Evolutionary conservation across 2,329 filamentous ascomycete species (phyloP).

Genomic region (Saccharata proteae): DNA sequence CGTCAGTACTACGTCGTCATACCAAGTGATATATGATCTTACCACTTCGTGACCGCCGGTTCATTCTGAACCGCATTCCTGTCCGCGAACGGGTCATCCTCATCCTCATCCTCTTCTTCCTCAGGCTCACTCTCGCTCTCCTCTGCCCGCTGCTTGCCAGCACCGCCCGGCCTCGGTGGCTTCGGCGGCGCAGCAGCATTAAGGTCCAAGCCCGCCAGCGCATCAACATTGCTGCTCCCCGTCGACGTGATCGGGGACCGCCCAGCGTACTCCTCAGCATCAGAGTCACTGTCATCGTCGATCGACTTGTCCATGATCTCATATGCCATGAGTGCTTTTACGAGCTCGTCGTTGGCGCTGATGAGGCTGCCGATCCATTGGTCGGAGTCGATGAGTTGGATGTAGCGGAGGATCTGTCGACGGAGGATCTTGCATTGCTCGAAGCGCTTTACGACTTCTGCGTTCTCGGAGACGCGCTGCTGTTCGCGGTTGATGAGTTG

Average conservation of each 20-base stretch:
- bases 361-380: conserved; percentile 85
- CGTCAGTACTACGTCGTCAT: no score
- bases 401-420: conserved; percentile 77
- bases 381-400: conserved; percentile 78
- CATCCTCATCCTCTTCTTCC: conserved; percentile 57
- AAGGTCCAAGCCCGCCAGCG: conserved; percentile 34
- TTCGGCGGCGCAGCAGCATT: conserved; percentile 33
- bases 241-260: conserved; percentile 4
- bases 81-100: conserved; percentile 82
- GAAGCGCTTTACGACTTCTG: conserved; percentile 61
- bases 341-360: conserved; percentile 91
- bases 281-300: conserved; percentile 57
- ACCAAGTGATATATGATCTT: no score
- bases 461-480: conserved; percentile 78
- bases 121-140: conserved; percentile 46
- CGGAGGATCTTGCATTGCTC: conserved; percentile 78
- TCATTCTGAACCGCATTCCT: conserved; percentile 67
- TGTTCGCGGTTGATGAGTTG: conserved; percentile 84
- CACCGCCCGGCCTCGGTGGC: conserved; percentile 34
- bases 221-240: conserved; percentile 21
- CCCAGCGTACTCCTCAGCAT: conserved; percentile 37
- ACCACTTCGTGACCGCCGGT: no score
- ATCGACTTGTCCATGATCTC: conserved; percentile 85
- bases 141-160: conserved; percentile 27
- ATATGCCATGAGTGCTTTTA: conserved; percentile 83